phyloP scores from a whole-genome alignment of 2,329 filamentous ascomycete species.

The Cyphellophora attinorum region DNA sequence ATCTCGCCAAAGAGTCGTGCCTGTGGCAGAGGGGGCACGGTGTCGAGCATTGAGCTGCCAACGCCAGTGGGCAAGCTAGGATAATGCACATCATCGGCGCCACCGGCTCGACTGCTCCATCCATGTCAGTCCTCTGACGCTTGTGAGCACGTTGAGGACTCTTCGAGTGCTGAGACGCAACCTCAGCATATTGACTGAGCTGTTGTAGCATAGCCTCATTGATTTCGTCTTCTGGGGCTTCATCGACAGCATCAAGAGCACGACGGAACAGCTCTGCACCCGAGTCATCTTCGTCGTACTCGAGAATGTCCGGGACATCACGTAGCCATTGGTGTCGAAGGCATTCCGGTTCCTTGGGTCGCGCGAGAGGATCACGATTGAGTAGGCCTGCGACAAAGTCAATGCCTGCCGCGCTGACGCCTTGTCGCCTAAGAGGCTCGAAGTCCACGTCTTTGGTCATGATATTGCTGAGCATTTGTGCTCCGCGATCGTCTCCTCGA shows the following conservation, averaged over 20 bases:
- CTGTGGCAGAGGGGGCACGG: slow-evolving; percentile 21
- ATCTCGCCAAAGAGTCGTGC: slow-evolving; percentile 54
- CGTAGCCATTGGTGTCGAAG: slow-evolving; percentile 66
- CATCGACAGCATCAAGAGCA: slow-evolving; percentile 25
- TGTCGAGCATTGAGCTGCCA: slow-evolving; percentile 23
- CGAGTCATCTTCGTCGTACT: slow-evolving; percentile 46
- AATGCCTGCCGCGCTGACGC: slow-evolving; percentile 58
- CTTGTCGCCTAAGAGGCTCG: slow-evolving; percentile 47
- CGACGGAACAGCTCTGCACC: slow-evolving; percentile 33
- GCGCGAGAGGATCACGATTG: slow-evolving; percentile 64
- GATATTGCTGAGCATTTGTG: slow-evolving; percentile 68
- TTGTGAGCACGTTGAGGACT: slow-evolving; percentile 23
- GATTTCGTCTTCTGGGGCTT: slow-evolving; percentile 22
- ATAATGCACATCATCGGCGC: slow-evolving; percentile 28
- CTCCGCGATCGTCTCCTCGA: slow-evolving; percentile 63
- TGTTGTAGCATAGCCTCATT: slow-evolving; percentile 16
- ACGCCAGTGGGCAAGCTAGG: slow-evolving; percentile 29
- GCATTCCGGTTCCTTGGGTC: slow-evolving; percentile 64
- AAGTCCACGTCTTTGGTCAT: slow-evolving; percentile 69
- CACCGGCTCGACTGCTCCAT: slow-evolving; percentile 13
- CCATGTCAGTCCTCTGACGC: slow-evolving; percentile 15
- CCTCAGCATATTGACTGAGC: slow-evolving; percentile 12
- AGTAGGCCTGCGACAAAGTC: slow-evolving; percentile 73
- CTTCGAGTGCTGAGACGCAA: background rate
- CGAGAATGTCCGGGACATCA: slow-evolving; percentile 41